Evolutionary conservation across 768 basidiomycete genomes (phyloP).

Genomic region (Podaxis sp.): DNA sequence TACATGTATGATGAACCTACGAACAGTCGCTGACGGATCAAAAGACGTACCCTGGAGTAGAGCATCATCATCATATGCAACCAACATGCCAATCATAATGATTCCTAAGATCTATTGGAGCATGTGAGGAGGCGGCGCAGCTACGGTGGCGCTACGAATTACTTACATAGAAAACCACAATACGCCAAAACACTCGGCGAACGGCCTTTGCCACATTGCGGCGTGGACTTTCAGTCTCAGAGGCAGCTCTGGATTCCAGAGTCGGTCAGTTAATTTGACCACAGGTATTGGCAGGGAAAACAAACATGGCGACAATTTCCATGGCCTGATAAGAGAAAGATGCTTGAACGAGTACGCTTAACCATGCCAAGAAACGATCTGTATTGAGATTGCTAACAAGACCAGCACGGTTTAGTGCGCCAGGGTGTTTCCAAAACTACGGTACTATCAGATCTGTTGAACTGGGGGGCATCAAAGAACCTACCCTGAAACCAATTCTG

Average conservation of each 20-base stretch:
- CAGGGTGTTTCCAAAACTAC: conserved; percentile 74
- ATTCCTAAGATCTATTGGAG: conserved; percentile 45
- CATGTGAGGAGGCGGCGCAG: background rate
- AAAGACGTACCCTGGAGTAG: conserved; percentile 40
- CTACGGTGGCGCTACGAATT: background rate
- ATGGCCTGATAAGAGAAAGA: conserved; percentile 80
- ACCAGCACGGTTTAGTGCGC: conserved; percentile 48
- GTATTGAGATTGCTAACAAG: conserved; percentile 42
- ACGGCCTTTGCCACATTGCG: conserved; percentile 79
- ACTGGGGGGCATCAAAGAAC: conserved; percentile 26
- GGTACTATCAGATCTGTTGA: background rate
- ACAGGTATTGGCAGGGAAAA: background rate
- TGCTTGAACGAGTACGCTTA: conserved; percentile 47
- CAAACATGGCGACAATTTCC: conserved; percentile 71
- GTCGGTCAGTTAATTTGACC: background rate
- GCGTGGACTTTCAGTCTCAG: conserved; percentile 76
- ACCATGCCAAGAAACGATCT: conserved; percentile 46
- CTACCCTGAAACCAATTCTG: conserved; percentile 66
- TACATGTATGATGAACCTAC: background rate
- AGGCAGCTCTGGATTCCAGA: conserved; percentile 54
- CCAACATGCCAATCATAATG: conserved; percentile 76
- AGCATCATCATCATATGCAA: conserved; percentile 61
- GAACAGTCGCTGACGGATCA: background rate
- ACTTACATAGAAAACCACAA: conserved; percentile 72
- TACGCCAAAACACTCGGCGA: conserved; percentile 76